Conservation (phyloP, 805 yeast species). For the Myxozyma udenii region DNA sequence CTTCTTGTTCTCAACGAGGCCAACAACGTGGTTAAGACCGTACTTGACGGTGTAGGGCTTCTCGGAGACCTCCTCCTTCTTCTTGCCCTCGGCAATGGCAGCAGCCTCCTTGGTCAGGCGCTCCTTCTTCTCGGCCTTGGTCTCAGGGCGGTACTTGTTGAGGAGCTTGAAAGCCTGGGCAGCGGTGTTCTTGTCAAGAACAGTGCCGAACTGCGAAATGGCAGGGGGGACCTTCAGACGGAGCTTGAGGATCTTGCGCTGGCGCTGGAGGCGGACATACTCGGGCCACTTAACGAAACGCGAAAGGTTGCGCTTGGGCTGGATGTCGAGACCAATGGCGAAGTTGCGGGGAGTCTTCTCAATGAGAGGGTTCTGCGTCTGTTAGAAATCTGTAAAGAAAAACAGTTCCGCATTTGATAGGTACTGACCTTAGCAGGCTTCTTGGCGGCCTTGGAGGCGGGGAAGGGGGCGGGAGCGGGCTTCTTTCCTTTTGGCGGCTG, state of each 20-base stretch:
- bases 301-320: constrained; percentile 90
- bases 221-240: constrained; percentile 99
- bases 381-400: constrained; percentile 10
- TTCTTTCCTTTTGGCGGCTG: constrained; percentile 69
- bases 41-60: constrained; percentile 96
- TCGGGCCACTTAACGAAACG: constrained; percentile 99
- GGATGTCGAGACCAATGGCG: constrained; percentile 95
- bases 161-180: constrained; percentile 93
- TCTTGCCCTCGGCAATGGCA: constrained; percentile 97
- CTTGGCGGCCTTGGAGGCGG: constrained; percentile 56
- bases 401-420: neutral
- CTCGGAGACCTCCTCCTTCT: constrained; percentile 92
- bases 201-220: constrained; percentile 91
- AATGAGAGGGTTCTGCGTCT: constrained; percentile 71
- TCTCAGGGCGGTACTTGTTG: constrained; percentile 99
- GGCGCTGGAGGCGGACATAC: constrained; percentile 97
- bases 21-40: constrained; percentile 99
- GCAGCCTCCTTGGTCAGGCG: constrained; percentile 99
- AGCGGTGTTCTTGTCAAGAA: constrained; percentile 98
- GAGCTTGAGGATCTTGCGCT: constrained; percentile 89
- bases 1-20: constrained; percentile 96
- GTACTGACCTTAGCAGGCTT: constrained; percentile 45
- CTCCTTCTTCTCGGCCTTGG: constrained; percentile 96
- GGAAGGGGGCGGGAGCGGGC: constrained; percentile 98
- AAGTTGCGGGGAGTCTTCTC: constrained; percentile 88